A percentile compares a stretch with the other conserved stretches of the same genome.
Evolutionary conservation across 2,329 filamentous ascomycete genomes (phyloP).

Genomic region (Hymenoscyphus linearis): DNA sequence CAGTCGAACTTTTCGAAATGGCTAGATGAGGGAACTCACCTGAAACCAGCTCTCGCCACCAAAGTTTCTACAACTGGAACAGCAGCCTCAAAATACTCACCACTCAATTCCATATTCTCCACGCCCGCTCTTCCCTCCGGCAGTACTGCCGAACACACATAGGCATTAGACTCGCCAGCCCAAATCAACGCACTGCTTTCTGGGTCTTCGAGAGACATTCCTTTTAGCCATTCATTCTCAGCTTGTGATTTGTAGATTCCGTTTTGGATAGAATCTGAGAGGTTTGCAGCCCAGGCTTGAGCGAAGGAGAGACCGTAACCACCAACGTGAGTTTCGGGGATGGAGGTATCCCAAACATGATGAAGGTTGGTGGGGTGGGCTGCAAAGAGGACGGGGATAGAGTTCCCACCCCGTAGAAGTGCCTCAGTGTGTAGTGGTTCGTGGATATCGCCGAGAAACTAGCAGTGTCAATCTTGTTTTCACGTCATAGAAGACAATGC

Average conservation of each 20-base stretch:
- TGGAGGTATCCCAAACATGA: slow-evolving; percentile 67
- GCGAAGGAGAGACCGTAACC: slow-evolving; percentile 47
- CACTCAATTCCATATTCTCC: slow-evolving; percentile 53
- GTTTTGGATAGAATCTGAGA: slow-evolving; percentile 48
- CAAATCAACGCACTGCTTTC: slow-evolving; percentile 54
- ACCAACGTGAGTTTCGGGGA: slow-evolving; percentile 59
- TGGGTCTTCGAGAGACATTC: slow-evolving; percentile 45
- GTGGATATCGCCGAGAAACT: slow-evolving; percentile 67
- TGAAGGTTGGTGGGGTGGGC: slow-evolving; percentile 58
- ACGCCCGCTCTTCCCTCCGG: slow-evolving; percentile 56
- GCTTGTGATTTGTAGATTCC: slow-evolving; percentile 50
- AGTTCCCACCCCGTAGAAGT: slow-evolving; percentile 61
- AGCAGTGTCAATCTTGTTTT: slow-evolving; percentile 30
- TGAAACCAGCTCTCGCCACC: slow-evolving; percentile 63
- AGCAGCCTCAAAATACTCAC: slow-evolving; percentile 58
- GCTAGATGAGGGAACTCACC: slow-evolving; percentile 29
- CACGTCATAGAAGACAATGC: not conserved
- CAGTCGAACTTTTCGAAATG: not conserved
- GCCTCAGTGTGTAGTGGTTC: slow-evolving; percentile 62
- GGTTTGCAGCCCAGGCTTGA: slow-evolving; percentile 49
- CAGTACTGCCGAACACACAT: slow-evolving; percentile 57
- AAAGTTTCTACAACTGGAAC: slow-evolving; percentile 60
- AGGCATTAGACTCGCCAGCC: slow-evolving; percentile 58
- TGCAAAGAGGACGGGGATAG: slow-evolving; percentile 59
- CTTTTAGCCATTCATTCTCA: slow-evolving; percentile 47